Evolutionary conservation across 139 green algal species (phyloP).

Genomic region (Tetradesmus obliquus): DNA sequence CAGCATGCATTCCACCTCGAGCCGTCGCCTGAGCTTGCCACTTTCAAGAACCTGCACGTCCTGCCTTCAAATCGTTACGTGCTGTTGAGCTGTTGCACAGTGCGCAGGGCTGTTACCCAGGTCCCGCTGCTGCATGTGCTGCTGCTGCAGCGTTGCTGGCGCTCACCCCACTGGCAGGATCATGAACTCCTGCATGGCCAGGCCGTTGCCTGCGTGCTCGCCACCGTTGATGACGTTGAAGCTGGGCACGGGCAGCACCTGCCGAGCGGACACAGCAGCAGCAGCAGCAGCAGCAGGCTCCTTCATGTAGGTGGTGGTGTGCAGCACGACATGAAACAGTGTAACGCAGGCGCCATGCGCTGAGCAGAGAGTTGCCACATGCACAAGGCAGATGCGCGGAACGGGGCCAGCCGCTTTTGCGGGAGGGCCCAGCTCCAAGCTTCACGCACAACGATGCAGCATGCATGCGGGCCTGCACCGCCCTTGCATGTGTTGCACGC

Average conservation of each 20-base stretch:
- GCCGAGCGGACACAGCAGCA: slow-evolving; percentile 5
- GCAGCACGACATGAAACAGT: not conserved
- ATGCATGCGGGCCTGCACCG: too few species aligned
- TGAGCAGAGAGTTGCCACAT: not conserved
- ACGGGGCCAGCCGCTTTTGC: too few species aligned
- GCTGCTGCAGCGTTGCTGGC: not conserved
- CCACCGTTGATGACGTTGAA: slow-evolving; percentile 99
- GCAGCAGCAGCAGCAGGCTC: not conserved
- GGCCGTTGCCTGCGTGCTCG: slow-evolving; percentile 96
- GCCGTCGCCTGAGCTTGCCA: not conserved
- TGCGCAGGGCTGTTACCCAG: not conserved
- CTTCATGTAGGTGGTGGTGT: not conserved
- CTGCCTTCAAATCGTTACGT: not conserved
- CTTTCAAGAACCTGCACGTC: not conserved
- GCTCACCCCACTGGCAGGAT: slow-evolving; percentile 93
- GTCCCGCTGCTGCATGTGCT: not conserved
- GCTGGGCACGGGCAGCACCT: slow-evolving; percentile 95
- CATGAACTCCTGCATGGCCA: slow-evolving; percentile 99
- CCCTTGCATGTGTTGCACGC: too few species aligned
- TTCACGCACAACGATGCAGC: too few species aligned
- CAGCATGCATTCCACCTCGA: not conserved
- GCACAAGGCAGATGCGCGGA: too few species aligned
- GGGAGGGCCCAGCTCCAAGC: too few species aligned
- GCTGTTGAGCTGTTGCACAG: not conserved
- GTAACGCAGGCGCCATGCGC: not conserved